Conservation (phyloP, 2,329 filamentous ascomycete species). For the Exophiala viscosa region DNA sequence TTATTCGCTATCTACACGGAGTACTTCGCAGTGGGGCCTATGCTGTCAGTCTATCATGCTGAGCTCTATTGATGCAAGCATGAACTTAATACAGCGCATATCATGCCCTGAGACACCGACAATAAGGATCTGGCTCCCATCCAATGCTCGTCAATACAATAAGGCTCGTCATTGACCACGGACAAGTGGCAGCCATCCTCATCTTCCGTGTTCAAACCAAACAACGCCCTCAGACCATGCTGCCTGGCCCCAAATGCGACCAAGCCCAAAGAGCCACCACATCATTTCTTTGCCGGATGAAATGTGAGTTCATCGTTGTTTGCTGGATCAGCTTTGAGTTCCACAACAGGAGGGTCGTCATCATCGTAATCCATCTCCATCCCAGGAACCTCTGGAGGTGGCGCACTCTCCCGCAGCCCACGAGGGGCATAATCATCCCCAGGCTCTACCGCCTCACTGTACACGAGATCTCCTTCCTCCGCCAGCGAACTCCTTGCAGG, state of each 20-base stretch:
- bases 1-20: too few relatives aligned
- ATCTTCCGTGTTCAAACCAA: not conserved
- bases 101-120: not conserved
- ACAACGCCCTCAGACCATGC: constrained; percentile 1
- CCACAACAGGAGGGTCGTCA: constrained; percentile 23
- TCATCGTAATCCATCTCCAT: constrained; percentile 20
- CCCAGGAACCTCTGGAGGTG: constrained; percentile 20
- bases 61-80: too few relatives aligned
- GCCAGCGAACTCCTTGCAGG: constrained; percentile 10
- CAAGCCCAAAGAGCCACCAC: not conserved
- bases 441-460: constrained; percentile 11
- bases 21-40: too few relatives aligned
- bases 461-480: constrained; percentile 11
- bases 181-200: not conserved
- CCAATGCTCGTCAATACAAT: too few relatives aligned
- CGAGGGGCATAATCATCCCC: constrained; percentile 11
- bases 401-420: constrained; percentile 24
- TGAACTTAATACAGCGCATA: too few relatives aligned
- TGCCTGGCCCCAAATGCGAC: not conserved
- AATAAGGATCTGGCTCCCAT: not conserved
- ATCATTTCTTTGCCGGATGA: constrained; percentile 1
- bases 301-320: constrained; percentile 14
- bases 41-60: too few relatives aligned
- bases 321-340: constrained; percentile 21
- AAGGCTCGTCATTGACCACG: too few relatives aligned